These are phyloP conservation scores for Emergomyces orientalis DNA, from an alignment of 2,329 filamentous ascomycete genomes.

Conservation along the genomic window DNA sequence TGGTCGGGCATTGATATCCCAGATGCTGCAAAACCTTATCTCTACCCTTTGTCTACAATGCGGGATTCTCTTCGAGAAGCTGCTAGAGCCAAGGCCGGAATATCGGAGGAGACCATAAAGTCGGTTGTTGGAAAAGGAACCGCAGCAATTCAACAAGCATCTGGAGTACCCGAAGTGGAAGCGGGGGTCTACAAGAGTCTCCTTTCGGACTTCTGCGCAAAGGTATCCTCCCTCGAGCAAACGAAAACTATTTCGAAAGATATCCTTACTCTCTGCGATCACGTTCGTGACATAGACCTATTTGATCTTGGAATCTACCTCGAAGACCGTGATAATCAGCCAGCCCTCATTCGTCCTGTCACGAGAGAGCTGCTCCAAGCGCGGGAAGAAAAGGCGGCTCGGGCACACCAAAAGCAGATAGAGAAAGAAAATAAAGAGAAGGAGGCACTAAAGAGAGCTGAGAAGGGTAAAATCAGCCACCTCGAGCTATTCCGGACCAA, in stretches of 20 bases:
- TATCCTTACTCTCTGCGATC: constrained; percentile 67
- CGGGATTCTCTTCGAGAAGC: constrained; percentile 50
- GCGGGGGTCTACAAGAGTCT: constrained; percentile 41
- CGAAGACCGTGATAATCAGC: constrained; percentile 63
- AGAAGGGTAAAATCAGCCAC: constrained; percentile 50
- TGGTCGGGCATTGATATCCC: constrained; percentile 59
- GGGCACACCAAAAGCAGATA: constrained; percentile 40
- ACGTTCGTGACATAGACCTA: constrained; percentile 69
- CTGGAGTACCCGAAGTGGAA: constrained; percentile 19
- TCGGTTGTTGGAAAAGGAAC: constrained; percentile 30
- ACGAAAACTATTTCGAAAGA: constrained; percentile 55
- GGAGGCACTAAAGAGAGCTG: constrained; percentile 43
- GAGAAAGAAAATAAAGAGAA: constrained; percentile 52
- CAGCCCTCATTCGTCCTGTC: constrained; percentile 63
- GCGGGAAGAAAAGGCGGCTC: constrained; percentile 41
- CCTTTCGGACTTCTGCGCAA: constrained; percentile 34
- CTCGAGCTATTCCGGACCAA: constrained; percentile 49
- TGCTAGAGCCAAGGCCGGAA: constrained; percentile 42
- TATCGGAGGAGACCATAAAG: constrained; percentile 31
- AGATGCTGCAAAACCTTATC: constrained; percentile 47
- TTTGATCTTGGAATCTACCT: constrained; percentile 79
- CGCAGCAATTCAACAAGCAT: not conserved
- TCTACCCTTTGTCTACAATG: constrained; percentile 50
- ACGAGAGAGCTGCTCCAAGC: constrained; percentile 48
- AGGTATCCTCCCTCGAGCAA: constrained; percentile 29